Base-by-base conservation (phyloP, 306 rosid genomes). In the Ammopiptanthus mongolicus region DNA sequence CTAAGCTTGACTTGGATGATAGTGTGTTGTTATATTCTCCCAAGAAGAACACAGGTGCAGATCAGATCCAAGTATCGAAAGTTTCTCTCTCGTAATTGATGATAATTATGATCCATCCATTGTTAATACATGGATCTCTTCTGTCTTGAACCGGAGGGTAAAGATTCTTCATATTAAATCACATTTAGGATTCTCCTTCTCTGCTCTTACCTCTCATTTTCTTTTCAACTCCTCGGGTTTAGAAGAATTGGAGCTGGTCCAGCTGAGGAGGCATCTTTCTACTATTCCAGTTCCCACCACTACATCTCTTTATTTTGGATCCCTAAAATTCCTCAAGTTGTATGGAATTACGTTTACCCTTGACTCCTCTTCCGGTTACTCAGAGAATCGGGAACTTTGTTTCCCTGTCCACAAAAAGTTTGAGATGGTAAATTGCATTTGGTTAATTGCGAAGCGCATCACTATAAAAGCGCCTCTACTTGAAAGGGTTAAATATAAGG, bases 1-100 rank as follows among this genome's bases (percentile, higher is more conserved):
- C 83, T 37, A 63, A 33, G 17, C 51, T 78, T 47, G 28, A 70
- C 72, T 51, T 78, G 0, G 19, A 78, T 5, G 82, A 69, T 58
- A 3, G n/a, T n/a, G n/a, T 5, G 36, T 17, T 19, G 14, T 46
- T 60, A 34, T 59, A 13, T 8, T 22, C n/a, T 60, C 3, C 0
- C 7, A 44, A 28, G 44, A 44, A 0, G 11, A 62, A 37, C 2
- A 0, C 14, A 0, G 25, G 58, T 66, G 37, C 5, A 10, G 4
- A 55, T 7, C 31, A 4, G 3, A 1, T 42, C 18, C 44, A 31
- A 10, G 2, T 0, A 1, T 71, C 3, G 53, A 64, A 31, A 58
- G 48, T 25, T 56, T 57, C 17, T 29, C 65, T 1, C 65, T 80
- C 5, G 12, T 2, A 12, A 36, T 72, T 0, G 1, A 4, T 11